Evolutionary conservation across 2,329 filamentous ascomycete species (phyloP).

Genomic region (Trichoderma pleuroti): DNA sequence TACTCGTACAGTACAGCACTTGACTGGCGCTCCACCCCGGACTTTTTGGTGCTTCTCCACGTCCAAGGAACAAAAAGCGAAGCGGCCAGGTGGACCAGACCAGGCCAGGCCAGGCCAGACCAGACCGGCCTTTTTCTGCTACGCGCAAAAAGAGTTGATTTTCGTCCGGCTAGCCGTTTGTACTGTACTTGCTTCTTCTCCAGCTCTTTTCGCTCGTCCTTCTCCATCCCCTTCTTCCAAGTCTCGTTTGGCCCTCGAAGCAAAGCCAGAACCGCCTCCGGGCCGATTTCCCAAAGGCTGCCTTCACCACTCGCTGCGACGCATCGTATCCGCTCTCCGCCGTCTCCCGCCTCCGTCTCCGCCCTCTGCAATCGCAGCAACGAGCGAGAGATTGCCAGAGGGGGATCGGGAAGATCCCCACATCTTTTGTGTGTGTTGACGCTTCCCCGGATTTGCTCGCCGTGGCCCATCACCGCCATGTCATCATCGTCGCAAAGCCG

Average conservation of each 20-base stretch:
- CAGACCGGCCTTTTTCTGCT: not conserved
- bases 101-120: not conserved
- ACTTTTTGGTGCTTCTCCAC: not conserved
- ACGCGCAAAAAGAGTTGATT: not conserved
- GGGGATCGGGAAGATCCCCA: conserved; percentile 19
- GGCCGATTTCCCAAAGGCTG: not conserved
- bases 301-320: not conserved
- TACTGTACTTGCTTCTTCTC: not conserved
- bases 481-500: conserved; percentile 26
- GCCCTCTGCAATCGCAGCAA: conserved; percentile 13
- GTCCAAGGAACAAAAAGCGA: not conserved
- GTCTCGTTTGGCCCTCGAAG: not conserved
- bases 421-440: conserved; percentile 12
- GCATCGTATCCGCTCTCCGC: conserved; percentile 16
- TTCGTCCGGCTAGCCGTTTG: not conserved
- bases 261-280: not conserved
- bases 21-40: not conserved
- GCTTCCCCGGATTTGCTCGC: conserved; percentile 20
- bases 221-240: not conserved
- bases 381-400: conserved; percentile 15
- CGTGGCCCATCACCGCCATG: conserved; percentile 17
- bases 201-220: not conserved
- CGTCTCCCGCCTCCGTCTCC: not conserved
- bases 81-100: not conserved
- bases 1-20: not conserved